Conservation (phyloP, 2,329 filamentous ascomycete genomes). For the Magnaporthiopsis incrustans region DNA sequence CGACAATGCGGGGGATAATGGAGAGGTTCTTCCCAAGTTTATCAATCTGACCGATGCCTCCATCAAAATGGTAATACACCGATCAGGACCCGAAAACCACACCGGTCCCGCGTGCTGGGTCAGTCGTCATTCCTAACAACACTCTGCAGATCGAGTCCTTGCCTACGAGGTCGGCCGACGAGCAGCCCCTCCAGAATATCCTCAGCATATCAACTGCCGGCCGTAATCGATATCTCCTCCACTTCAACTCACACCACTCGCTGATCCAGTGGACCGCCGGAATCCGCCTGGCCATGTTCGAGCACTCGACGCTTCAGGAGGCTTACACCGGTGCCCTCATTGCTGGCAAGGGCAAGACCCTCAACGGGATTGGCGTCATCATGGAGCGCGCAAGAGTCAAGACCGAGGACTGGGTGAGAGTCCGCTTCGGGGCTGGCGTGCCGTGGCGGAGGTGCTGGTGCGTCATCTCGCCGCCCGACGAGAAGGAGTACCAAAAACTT, state of each 20-base stretch:
- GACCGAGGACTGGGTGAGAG: conserved; percentile 88
- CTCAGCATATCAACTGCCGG: conserved; percentile 93
- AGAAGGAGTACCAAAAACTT: conserved; percentile 80
- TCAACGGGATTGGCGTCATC: conserved; percentile 87
- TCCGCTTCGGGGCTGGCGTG: conserved; percentile 90
- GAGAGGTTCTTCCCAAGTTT: conserved; percentile 50
- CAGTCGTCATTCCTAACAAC: conserved; percentile 1
- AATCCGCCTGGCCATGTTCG: conserved; percentile 88
- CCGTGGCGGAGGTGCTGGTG: conserved; percentile 97
- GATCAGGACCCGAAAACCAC: neutral
- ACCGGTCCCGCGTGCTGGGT: neutral
- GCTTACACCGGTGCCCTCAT: conserved; percentile 94
- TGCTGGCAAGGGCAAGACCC: conserved; percentile 79
- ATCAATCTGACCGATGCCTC: conserved; percentile 97
- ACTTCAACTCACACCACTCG: conserved; percentile 92
- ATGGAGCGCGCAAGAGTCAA: conserved; percentile 73
- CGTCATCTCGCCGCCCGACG: conserved; percentile 83
- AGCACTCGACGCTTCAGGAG: conserved; percentile 87
- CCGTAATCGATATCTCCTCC: conserved; percentile 87
- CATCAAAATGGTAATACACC: conserved; percentile 76
- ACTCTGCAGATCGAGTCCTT: conserved; percentile 69
- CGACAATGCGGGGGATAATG: conserved; percentile 76
- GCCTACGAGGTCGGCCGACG: conserved; percentile 67
- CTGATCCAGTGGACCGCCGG: conserved; percentile 93
- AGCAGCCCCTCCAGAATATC: conserved; percentile 85